phyloP scores from a whole-genome alignment of 225 moss, liverwort and hornwort genomes.

The Anthoceros angustus region DNA sequence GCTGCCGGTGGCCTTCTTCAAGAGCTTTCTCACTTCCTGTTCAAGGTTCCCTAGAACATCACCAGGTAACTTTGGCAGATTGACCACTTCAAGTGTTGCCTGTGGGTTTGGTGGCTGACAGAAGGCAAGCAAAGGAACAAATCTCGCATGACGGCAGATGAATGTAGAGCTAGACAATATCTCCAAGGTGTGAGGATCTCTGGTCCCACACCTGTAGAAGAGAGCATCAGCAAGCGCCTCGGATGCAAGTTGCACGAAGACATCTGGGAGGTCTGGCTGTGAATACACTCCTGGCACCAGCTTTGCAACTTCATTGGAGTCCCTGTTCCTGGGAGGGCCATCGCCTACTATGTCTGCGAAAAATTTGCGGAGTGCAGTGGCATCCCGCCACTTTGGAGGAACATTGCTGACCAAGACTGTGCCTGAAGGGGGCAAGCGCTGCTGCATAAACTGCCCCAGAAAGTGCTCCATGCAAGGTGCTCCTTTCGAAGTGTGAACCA shows the following conservation, averaged over 20 bases:
- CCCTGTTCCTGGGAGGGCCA: not conserved
- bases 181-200: not conserved
- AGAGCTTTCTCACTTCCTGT: not conserved
- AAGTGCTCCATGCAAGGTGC: not conserved
- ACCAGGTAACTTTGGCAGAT: not conserved
- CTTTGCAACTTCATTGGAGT: not conserved
- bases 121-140: not conserved
- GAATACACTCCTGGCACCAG: not conserved
- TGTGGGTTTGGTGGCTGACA: not conserved
- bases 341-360: not conserved
- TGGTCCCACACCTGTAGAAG: constrained; percentile 2
- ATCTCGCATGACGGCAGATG: not conserved
- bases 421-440: not conserved
- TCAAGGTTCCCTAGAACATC: not conserved
- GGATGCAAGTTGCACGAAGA: constrained; percentile 1
- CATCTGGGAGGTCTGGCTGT: not conserved
- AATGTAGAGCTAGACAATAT: not conserved
- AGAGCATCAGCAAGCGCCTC: not conserved
- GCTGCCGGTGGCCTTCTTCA: not conserved
- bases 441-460: not conserved
- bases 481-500: not conserved
- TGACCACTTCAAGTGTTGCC: not conserved
- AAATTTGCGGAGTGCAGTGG: not conserved
- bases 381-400: not conserved
- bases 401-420: not conserved